Conservation (phyloP, 2,329 filamentous ascomycete species). For the Chalara sp. region DNA sequence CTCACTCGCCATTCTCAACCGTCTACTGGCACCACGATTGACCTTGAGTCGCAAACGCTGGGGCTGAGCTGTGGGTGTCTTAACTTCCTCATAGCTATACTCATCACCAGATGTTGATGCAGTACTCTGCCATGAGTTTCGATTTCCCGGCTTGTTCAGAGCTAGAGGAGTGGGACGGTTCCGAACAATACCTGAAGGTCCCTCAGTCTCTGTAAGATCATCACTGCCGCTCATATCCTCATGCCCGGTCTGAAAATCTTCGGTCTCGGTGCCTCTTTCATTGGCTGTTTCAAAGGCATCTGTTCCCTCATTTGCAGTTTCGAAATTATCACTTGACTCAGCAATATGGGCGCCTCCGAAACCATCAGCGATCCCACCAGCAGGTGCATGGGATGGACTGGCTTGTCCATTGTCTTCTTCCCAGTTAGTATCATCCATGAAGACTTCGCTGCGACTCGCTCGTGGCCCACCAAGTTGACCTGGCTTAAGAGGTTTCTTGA, state of each 20-base stretch:
- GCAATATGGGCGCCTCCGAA: slow-evolving; percentile 19
- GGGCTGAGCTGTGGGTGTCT: slow-evolving; percentile 56
- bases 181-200: slow-evolving; percentile 25
- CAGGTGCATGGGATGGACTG: slow-evolving; percentile 47
- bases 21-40: slow-evolving; percentile 54
- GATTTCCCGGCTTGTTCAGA: slow-evolving; percentile 44
- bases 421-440: slow-evolving; percentile 79
- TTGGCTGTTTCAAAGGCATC: slow-evolving; percentile 68
- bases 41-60: slow-evolving; percentile 66
- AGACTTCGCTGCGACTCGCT: slow-evolving; percentile 68
- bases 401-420: slow-evolving; percentile 63
- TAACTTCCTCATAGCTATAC: slow-evolving; percentile 49
- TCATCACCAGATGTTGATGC: slow-evolving; percentile 82
- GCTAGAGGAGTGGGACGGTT: slow-evolving; percentile 34
- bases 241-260: slow-evolving; percentile 90
- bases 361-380: slow-evolving; percentile 23
- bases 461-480: slow-evolving; percentile 69
- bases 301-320: slow-evolving; percentile 72
- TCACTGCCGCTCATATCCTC: slow-evolving; percentile 76
- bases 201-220: slow-evolving; percentile 75
- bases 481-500: slow-evolving; percentile 73
- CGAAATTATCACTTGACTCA: slow-evolving; percentile 63
- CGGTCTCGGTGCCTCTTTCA: slow-evolving; percentile 79
- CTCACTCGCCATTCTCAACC: slow-evolving; percentile 55
- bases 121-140: slow-evolving; percentile 74